Evolutionary conservation across 768 basidiomycete species (phyloP), one percentile per base, ranked within the genome.

Genomic region (Boletus tomentosulus): DNA sequence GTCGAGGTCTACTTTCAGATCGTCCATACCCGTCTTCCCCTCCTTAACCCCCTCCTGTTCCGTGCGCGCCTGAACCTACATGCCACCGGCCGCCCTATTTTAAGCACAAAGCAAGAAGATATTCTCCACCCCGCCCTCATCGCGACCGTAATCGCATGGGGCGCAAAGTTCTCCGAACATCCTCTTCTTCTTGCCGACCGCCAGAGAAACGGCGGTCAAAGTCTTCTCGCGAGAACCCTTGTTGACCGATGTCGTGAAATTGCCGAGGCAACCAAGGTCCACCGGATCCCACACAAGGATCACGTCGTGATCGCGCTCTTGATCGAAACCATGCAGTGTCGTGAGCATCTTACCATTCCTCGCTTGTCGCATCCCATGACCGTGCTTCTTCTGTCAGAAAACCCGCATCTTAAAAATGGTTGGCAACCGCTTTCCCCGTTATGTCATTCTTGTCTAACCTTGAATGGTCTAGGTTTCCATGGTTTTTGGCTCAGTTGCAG

Each of bases 1-100:
- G 85, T 96, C 64, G 92, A 97, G 72, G 92, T 95, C 43, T 98
- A 87, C 74, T 95, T 96, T 68, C 91, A 95, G 70, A 89, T 90
- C 56, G 88, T 91, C 38, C 92, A 95, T 70, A 87, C 89, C 25
- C 85, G 94, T 51, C 77, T 91, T 54, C 92, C 94, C 47, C 81
- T 94, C 48, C 83, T 95, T 68, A 89, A 92, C 73, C 90, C 91
- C 54, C 74, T 80, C 25, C 83, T 86, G 61, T 92, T 95, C 69
- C 87, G 90, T 54, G 78, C 77, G 41, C 85, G 86, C 16, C 78
- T 94, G 52, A 78, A 80, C 57, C 63, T 83, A 3, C 70, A 68
- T 19, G 56, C 66, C 0, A 61, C 50, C 8, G 46, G 57, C 25
- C 68, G 68, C 9, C 55, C 59, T 9, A 48, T 58, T 42, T 46